Evolutionary conservation across 2,329 filamentous ascomycete genomes (phyloP).

Genomic region (Remersonia thermophila): DNA sequence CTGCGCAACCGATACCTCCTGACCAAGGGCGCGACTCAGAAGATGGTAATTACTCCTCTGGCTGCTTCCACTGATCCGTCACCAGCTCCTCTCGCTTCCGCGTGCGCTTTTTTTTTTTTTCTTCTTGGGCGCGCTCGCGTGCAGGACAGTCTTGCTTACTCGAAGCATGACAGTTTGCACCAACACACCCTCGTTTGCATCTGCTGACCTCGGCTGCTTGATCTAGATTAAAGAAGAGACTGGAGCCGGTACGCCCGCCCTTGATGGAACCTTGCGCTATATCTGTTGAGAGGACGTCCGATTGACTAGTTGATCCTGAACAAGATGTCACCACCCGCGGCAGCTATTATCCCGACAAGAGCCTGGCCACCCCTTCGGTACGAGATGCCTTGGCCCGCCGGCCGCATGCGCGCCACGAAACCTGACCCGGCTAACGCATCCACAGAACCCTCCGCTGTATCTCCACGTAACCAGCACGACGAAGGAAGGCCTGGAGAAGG

Average conservation of each 20-base stretch:
- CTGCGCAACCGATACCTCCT: slow-evolving; percentile 91
- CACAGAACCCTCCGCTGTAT: slow-evolving; percentile 80
- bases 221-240: slow-evolving; percentile 99
- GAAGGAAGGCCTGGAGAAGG: slow-evolving; percentile 83
- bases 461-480: slow-evolving; percentile 89
- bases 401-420: background rate
- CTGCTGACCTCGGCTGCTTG: slow-evolving; percentile 86
- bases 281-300: slow-evolving; percentile 38
- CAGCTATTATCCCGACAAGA: slow-evolving; percentile 94
- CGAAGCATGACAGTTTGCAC: slow-evolving; percentile 51
- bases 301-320: slow-evolving; percentile 46
- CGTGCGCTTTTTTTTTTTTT: too few species aligned
- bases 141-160: slow-evolving; percentile 59
- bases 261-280: slow-evolving; percentile 32
- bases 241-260: slow-evolving; percentile 87
- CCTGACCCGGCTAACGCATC: slow-evolving; percentile 4
- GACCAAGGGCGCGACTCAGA: slow-evolving; percentile 94
- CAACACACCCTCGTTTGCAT: slow-evolving; percentile 61
- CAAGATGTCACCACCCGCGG: slow-evolving; percentile 98
- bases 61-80: slow-evolving; percentile 51
- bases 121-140: slow-evolving; percentile 25
- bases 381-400: slow-evolving; percentile 29
- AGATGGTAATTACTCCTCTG: slow-evolving; percentile 92
- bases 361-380: slow-evolving; percentile 88
- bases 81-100: slow-evolving; percentile 32